Conservation (phyloP, 345 rosid species). For the Nephelium lappaceum region DNA sequence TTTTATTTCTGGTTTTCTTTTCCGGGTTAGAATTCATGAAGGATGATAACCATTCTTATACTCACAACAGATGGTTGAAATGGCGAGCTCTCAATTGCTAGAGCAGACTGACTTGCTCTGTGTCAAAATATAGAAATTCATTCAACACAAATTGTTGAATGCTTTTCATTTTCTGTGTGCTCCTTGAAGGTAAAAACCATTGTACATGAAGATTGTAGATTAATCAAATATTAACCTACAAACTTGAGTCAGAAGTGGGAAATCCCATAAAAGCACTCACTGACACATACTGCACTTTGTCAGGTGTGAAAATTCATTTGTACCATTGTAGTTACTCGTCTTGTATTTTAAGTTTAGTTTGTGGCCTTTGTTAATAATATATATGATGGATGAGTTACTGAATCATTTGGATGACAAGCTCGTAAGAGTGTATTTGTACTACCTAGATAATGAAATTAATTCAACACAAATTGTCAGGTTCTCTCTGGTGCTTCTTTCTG, state of each 20-base stretch:
- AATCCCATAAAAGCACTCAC: constrained; percentile 7
- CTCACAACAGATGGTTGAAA: constrained; percentile 60
- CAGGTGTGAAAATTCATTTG: constrained; percentile 2
- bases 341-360: not conserved
- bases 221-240: not conserved
- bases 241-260: not conserved
- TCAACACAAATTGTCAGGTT: not conserved
- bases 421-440: not conserved
- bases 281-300: not conserved
- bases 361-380: not conserved
- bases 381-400: not conserved
- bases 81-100: constrained; percentile 43
- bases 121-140: constrained; percentile 30
- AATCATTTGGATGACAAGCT: not conserved
- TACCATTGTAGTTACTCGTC: not conserved
- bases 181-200: not conserved
- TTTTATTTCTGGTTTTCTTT: constrained; percentile 13
- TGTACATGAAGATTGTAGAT: constrained; percentile 16
- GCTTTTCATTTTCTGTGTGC: not conserved
- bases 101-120: constrained; percentile 69
- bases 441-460: not conserved
- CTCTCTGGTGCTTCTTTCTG: not conserved
- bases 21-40: not conserved
- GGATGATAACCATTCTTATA: constrained; percentile 15
- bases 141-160: constrained; percentile 13